A percentile compares a stretch with the other conserved stretches of the same genome.
These are phyloP conservation scores for Apostasia ramifera DNA, from an alignment of 106 monocot genomes.

Conservation along the genomic window DNA sequence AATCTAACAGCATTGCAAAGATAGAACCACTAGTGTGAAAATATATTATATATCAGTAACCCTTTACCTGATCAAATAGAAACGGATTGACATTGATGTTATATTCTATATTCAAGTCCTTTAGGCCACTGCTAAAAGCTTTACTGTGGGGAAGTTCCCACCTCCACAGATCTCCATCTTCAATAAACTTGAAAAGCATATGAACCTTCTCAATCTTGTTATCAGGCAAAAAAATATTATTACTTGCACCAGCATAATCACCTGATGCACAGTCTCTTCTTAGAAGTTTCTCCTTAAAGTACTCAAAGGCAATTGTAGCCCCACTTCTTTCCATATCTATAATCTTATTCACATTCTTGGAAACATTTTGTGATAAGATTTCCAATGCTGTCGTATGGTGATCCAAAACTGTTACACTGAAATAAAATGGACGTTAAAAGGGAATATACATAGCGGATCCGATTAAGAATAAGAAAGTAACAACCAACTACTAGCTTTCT, in stretches of 20 bases:
- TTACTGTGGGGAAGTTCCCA: slow-evolving; percentile 80
- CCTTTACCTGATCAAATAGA: slow-evolving; percentile 71
- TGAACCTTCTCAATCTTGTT: slow-evolving; percentile 43
- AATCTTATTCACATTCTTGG: slow-evolving; percentile 60
- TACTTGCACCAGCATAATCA: slow-evolving; percentile 9
- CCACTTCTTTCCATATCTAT: slow-evolving; percentile 92
- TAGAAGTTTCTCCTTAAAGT: slow-evolving; percentile 59
- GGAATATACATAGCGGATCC: not conserved
- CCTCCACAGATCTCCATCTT: slow-evolving; percentile 95
- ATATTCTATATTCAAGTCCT: slow-evolving; percentile 71
- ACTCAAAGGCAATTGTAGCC: slow-evolving; percentile 87
- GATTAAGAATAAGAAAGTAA: no score
- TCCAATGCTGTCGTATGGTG: slow-evolving; percentile 97
- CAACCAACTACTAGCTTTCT: no score
- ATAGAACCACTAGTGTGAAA: not conserved
- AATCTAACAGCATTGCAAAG: not conserved
- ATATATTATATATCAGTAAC: not conserved
- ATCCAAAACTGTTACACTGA: slow-evolving; percentile 82
- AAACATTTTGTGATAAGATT: slow-evolving; percentile 33
- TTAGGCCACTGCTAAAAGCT: slow-evolving; percentile 88
- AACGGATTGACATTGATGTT: slow-evolving; percentile 57
- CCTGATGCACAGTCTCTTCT: slow-evolving; percentile 1
- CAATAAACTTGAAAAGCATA: slow-evolving; percentile 66
- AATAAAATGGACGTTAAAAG: slow-evolving; percentile 10
- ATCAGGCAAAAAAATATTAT: slow-evolving; percentile 27